Base-by-base conservation (phyloP, 2,329 filamentous ascomycete species). In the Periconia sp. region DNA sequence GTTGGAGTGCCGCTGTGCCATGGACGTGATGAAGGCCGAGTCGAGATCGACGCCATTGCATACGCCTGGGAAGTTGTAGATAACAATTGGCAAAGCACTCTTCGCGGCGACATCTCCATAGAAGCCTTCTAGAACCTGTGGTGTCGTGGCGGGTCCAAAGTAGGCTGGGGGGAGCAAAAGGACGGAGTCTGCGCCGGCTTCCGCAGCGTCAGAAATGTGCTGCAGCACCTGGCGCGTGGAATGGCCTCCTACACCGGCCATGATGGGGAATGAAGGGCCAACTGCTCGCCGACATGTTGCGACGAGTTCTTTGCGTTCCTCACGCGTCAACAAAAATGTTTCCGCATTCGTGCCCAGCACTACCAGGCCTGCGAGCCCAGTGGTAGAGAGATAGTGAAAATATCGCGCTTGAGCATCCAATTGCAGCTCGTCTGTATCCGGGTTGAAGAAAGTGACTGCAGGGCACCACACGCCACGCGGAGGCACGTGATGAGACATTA, bases 21-120 rank as follows among this genome's bases (percentile, higher is more conserved):
- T 73, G 1, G 73, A 68, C 11, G 78, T 70, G 54, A 88, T 82
- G 58, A 81, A 78, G 51, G 87, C 84, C 0, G 82, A 86, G 61
- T 82, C 81, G 35, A 88, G 73, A 59, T 88, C 85, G 12, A 88
- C 73, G 4, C 85, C 85, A 19, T 83, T 78, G 17, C 78, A 82
- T 4, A 86, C 85, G 5, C 75, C 81, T 4, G 85, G 85, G 71
- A 84, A 88, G 68, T 88, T 88, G 73, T 88, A 88, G 48, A 88
- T 82, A 33, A 88, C 65, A n/a, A 88, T 72, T 0, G 84, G 84
- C 2, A 88, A 62, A 0, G 80, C 77, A 17, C 78, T 82, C 2
- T 75, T 74, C 35, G 76, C 73, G 4, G 85, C 85, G 6, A 85
- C 61, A 23, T 70, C 57, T 35, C 59, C 58, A 52, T 67, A 74